Conservation (phyloP, 768 basidiomycete genomes). For the Russula dissimulans region DNA sequence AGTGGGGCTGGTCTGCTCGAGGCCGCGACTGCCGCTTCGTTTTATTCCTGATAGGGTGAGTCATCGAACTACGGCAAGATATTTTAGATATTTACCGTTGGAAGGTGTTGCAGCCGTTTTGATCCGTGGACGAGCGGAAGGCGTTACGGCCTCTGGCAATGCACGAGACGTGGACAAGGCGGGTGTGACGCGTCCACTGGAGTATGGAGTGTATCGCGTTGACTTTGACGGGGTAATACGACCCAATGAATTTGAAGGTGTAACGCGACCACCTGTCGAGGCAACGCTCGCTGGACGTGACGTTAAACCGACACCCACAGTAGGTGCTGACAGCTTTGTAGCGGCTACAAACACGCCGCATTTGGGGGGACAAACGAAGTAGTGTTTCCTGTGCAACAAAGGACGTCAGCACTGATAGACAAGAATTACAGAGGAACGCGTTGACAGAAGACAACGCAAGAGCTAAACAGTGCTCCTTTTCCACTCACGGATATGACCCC, state of each 20-base stretch:
- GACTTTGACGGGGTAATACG: conserved; percentile 22
- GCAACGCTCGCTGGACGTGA: conserved; percentile 71
- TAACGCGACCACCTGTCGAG: conserved; percentile 42
- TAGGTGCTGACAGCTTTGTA: conserved; percentile 71
- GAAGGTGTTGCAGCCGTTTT: conserved; percentile 28
- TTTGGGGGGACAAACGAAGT: conserved; percentile 75
- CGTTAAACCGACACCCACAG: conserved; percentile 44
- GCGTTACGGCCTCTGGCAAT: conserved; percentile 30
- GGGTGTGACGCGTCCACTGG: conserved; percentile 36
- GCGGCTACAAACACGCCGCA: conserved; percentile 90
- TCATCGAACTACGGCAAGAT: conserved; percentile 35
- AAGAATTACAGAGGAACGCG: background rate
- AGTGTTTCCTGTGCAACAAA: conserved; percentile 27
- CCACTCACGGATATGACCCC: background rate
- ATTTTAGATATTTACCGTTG: conserved; percentile 1
- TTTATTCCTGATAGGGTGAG: conserved; percentile 40
- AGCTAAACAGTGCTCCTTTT: background rate
- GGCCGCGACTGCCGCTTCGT: conserved; percentile 16
- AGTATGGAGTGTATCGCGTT: conserved; percentile 46
- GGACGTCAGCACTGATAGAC: background rate
- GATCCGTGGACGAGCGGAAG: conserved; percentile 40
- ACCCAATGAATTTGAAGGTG: conserved; percentile 32
- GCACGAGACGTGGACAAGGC: conserved; percentile 22
- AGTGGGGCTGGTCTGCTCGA: conserved; percentile 15
- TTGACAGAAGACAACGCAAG: background rate